phyloP scores from a whole-genome alignment of 2,329 filamentous ascomycete genomes.

The Exophiala aquamarina region DNA sequence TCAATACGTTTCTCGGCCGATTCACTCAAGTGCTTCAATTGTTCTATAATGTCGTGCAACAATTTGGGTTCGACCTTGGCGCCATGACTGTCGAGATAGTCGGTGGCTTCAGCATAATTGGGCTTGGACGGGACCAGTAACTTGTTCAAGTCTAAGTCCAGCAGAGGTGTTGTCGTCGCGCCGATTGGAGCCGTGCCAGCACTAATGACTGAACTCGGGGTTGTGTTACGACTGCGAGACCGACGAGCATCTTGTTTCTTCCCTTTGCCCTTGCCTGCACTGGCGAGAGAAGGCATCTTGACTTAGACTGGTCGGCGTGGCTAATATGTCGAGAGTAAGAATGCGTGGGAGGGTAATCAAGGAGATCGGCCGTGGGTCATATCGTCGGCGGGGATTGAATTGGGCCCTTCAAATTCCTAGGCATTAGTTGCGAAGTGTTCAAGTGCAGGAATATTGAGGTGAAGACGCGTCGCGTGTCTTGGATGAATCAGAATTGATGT shows the following conservation, averaged over 20 bases:
- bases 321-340: not conserved
- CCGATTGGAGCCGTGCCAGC: conserved; percentile 39
- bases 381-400: too few relatives aligned
- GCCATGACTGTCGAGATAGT: conserved; percentile 51
- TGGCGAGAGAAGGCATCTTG: conserved; percentile 39
- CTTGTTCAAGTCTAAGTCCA: conserved; percentile 53
- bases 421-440: too few relatives aligned
- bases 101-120: conserved; percentile 60
- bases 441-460: too few relatives aligned
- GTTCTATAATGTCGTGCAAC: conserved; percentile 51
- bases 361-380: not conserved
- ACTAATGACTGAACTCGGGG: conserved; percentile 57
- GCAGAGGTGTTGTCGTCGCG: conserved; percentile 49
- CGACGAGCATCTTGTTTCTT: conserved; percentile 54
- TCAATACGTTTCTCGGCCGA: conserved; percentile 58
- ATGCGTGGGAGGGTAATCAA: not conserved
- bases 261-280: conserved; percentile 51
- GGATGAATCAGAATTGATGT: too few relatives aligned
- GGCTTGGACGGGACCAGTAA: conserved; percentile 48
- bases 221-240: conserved; percentile 63
- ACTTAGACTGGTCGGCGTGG: not conserved
- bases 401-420: too few relatives aligned
- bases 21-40: conserved; percentile 57
- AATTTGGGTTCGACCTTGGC: conserved; percentile 49
- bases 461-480: too few relatives aligned